Evolutionary conservation across 768 basidiomycete species (phyloP).

Genomic region (Tricholomella constricta): DNA sequence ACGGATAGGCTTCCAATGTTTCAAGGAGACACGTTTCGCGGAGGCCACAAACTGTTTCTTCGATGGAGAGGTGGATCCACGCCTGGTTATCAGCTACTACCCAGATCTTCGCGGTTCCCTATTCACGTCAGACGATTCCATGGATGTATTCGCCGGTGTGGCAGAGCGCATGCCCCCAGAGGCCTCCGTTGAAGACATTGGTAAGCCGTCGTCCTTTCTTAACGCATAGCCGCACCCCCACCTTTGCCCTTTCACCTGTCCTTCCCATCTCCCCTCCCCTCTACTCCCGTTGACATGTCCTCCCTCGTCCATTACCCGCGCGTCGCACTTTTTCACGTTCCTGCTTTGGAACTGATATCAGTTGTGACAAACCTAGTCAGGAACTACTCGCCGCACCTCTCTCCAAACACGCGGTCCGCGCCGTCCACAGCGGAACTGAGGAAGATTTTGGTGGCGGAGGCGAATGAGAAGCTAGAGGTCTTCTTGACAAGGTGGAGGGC

Average conservation of each 20-base stretch:
- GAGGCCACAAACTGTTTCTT: conserved; percentile 80
- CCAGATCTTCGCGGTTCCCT: conserved; percentile 72
- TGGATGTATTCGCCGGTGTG: conserved; percentile 77
- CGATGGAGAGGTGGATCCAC: conserved; percentile 81
- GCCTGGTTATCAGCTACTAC: conserved; percentile 79
- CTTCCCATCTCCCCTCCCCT: conserved; percentile 14
- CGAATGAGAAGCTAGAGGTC: conserved; percentile 72
- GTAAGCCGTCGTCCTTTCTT: conserved; percentile 55
- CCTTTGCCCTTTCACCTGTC: conserved; percentile 22
- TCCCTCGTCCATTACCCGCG: conserved; percentile 23
- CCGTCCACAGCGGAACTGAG: conserved; percentile 72
- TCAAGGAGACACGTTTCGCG: conserved; percentile 79
- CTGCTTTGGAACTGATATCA: conserved; percentile 72
- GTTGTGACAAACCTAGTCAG: conserved; percentile 88
- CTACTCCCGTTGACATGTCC: conserved; percentile 29
- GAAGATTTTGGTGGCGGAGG: conserved; percentile 61
- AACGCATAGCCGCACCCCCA: conserved; percentile 2
- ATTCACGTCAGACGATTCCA: conserved; percentile 52
- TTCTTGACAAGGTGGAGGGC: conserved; percentile 66
- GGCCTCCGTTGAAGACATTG: conserved; percentile 76
- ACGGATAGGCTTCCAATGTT: conserved; percentile 77
- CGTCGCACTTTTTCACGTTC: conserved; percentile 34
- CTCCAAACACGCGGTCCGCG: conserved; percentile 65
- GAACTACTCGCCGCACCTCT: conserved; percentile 88
- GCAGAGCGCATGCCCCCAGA: conserved; percentile 70